Evolutionary conservation across 768 basidiomycete species (phyloP).

Genomic region (Trametes coccinea): DNA sequence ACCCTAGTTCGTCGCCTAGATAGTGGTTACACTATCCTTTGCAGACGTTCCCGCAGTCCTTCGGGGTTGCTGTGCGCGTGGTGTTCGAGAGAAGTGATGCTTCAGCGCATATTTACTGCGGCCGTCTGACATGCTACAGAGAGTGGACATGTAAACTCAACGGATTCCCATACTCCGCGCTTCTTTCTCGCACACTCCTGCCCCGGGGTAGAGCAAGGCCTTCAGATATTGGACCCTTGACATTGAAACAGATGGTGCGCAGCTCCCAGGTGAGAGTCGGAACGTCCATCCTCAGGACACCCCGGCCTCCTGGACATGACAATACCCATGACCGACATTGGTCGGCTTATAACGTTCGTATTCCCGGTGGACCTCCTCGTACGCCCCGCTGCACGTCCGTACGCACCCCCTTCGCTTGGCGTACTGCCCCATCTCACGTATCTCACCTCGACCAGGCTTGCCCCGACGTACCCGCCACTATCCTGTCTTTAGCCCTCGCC

Average conservation of each 20-base stretch:
- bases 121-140: background rate
- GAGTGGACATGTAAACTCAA: background rate
- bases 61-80: background rate
- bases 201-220: background rate
- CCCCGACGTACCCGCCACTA: background rate
- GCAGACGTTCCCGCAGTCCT: background rate
- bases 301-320: constrained; percentile 4
- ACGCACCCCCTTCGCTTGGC: background rate
- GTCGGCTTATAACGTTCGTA: constrained; percentile 6
- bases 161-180: constrained; percentile 11
- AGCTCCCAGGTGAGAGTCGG: constrained; percentile 11
- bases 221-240: background rate
- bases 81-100: background rate
- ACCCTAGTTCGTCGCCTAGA: too few relatives aligned
- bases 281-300: background rate
- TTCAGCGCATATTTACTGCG: background rate
- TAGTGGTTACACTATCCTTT: too few relatives aligned
- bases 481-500: background rate
- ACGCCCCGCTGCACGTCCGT: background rate
- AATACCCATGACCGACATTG: constrained; percentile 15
- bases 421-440: background rate
- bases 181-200: constrained; percentile 15
- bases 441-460: background rate
- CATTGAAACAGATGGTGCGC: constrained; percentile 1
- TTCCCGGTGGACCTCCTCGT: background rate